Evolutionary conservation across 2,329 filamentous ascomycete species (phyloP), one percentile per base, ranked within the genome.

Genomic region (Cercospora zeae-maydis): DNA sequence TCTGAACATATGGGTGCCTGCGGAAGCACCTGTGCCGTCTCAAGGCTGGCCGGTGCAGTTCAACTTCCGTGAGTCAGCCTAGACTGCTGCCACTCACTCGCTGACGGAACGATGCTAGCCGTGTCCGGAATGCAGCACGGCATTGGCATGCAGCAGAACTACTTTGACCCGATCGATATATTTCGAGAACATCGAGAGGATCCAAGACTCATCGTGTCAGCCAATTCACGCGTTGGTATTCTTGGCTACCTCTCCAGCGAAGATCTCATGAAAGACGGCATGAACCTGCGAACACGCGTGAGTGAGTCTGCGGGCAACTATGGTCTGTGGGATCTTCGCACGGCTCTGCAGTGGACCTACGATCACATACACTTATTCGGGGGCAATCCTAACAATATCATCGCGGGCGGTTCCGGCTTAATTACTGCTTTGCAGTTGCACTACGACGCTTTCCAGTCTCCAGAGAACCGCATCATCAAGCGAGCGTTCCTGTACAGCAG

Each of bases 281-380:
- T 65, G 42, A 55, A 63, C n/a, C 45, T 37, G 0, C 24, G 37
- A 7, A 56, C 49, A 7, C 30, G 52, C 31, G 57, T 49, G 10
- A 62, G 59, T 39, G 58, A 65, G 30, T 61, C 61, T 27, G 52
- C 55, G 2, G 66, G 66, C 3, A 85, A 85, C 60, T 75, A 80
- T 16, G 83, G 83, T 1, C 83, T 85, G 68, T 85, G 82, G 82
- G 83, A 85, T 60, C 82, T 84, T 66, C 76, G 83, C 7, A 70
- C 80, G 31, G 83, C 83, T 1, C 73, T 85, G 5, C 81, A 85
- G 69, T 85, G 83, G 83, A 83, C 80, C 3, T 76, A 77, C 63
- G 77, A 81, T 45, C 80, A 83, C 62, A 78, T 83, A 57, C 74
- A 71, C 45, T 77, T 80, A 19, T 83, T 84, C 61, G 81, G 80